Base-by-base conservation (phyloP, 1,284 basidiomycete genomes). In the Ganoderma meredithae region DNA sequence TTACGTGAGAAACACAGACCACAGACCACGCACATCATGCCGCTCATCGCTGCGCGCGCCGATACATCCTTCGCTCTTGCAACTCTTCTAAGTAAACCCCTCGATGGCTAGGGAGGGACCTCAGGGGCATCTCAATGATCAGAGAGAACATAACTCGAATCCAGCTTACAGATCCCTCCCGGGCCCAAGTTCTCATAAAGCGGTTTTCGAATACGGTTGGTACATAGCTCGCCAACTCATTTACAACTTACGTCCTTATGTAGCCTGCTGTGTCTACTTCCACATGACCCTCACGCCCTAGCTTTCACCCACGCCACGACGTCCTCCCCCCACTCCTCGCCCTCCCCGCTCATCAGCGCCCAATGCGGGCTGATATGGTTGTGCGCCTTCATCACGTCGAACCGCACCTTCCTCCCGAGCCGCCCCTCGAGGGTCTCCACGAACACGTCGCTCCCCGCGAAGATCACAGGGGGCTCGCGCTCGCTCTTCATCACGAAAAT, bases 291-390 rank as follows among this genome's bases (percentile, higher is more conserved):
- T 60, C 44, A 68, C 17, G 59, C 52, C 60, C 65, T 71, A 1
- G 64, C 58, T 66, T 74, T 75, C 44, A 79, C 62, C 76, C 88
- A 91, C 8, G 78, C 75, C 9, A 79, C 78, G 4, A 84, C 81
- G 22, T 86, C 82, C 67, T 85, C 80, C 1, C 82, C 89, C 89
- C 90, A 91, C 49, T 84, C 81, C 74, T 91, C 90, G 12, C 87
- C 90, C 71, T 86, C 75, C 1, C 89, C 89, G 0, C 82, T 85
- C 3, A 80, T 76, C 68, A 90, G 74, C 12, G 83, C 82, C 79
- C 79, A 83, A 62, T 83, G 82, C 10, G 83, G 74, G 69, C 89
- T 91, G 65, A 91, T 80, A 72, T 91, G 90, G 75, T 90, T 91
- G 69, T 92, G 89, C 0, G 83, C 85, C 66, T 77, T 75, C n/a